These are phyloP conservation scores for Barnettozyma wickerhamii DNA, from an alignment of 805 yeast genomes.

Conservation along the genomic window DNA sequence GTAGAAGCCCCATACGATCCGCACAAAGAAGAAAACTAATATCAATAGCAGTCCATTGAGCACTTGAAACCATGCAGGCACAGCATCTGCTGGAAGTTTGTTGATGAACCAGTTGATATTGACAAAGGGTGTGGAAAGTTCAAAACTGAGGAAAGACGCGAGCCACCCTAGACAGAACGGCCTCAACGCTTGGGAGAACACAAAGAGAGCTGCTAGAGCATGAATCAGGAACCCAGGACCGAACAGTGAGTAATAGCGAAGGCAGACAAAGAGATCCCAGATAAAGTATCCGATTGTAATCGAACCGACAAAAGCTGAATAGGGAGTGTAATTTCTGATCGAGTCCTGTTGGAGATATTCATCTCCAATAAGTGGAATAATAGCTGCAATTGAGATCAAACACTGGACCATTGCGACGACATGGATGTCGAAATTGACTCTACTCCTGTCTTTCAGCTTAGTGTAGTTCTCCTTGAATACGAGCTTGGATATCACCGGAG, in stretches of 20 bases:
- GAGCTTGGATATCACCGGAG: conserved; percentile 46
- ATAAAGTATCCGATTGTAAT: conserved; percentile 80
- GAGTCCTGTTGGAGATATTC: conserved; percentile 44
- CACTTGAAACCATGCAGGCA: conserved; percentile 49
- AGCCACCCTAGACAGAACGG: conserved; percentile 82
- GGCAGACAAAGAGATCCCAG: conserved; percentile 82
- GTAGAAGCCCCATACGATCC: conserved; percentile 85
- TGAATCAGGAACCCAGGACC: conserved; percentile 83
- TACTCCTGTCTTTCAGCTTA: conserved; percentile 38
- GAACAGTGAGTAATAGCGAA: conserved; percentile 57
- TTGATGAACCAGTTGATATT: conserved; percentile 89
- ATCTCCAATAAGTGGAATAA: conserved; percentile 64
- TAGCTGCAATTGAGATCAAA: conserved; percentile 51
- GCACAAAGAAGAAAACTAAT: conserved; percentile 63
- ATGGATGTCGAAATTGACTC: conserved; percentile 84
- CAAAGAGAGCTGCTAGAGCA: conserved; percentile 76
- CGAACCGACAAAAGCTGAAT: conserved; percentile 68
- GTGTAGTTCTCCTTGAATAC: conserved; percentile 55
- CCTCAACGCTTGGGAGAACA: conserved; percentile 55
- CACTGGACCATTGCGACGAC: conserved; percentile 86
- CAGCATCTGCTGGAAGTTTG: conserved; percentile 63
- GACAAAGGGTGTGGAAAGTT: conserved; percentile 90
- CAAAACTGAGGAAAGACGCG: conserved; percentile 80
- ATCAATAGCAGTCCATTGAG: conserved; percentile 73
- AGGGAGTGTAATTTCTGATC: conserved; percentile 68